Conservation (phyloP, 495 filamentous ascomycete genomes). For the Aspergillus haitiensis region DNA sequence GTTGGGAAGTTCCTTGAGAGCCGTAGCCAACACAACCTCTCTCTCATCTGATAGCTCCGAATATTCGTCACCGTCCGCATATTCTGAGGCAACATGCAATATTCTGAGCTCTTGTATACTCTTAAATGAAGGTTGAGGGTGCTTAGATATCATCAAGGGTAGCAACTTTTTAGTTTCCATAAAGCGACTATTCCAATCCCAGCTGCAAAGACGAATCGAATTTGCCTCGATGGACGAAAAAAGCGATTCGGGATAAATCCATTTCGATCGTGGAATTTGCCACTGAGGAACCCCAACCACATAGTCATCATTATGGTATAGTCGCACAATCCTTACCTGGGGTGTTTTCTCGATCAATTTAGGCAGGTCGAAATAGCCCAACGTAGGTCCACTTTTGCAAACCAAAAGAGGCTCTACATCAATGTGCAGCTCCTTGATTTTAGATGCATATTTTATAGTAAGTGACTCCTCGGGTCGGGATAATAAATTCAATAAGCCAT, state of each 20-base stretch:
- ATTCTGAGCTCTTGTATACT: conserved; percentile 59
- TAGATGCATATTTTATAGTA: conserved; percentile 59
- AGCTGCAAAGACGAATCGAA: conserved; percentile 57
- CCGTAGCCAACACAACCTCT: conserved; percentile 53
- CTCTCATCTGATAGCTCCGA: conserved; percentile 25
- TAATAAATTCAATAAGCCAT: conserved; percentile 52
- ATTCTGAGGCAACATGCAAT: conserved; percentile 60
- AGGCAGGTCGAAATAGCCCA: conserved; percentile 49
- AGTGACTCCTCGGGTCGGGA: conserved; percentile 39
- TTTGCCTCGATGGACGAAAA: conserved; percentile 54
- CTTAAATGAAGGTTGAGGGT: conserved; percentile 60
- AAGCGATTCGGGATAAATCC: conserved; percentile 60
- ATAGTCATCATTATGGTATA: conserved; percentile 45
- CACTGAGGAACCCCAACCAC: conserved; percentile 31
- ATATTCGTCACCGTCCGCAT: conserved; percentile 18
- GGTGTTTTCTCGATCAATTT: conserved; percentile 45
- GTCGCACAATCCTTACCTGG: conserved; percentile 40
- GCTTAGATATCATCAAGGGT: conserved; percentile 51
- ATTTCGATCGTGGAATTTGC: conserved; percentile 46
- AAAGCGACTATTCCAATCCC: conserved; percentile 77
- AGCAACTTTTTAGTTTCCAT: conserved; percentile 51
- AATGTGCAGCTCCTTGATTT: conserved; percentile 67
- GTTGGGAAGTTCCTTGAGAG: conserved; percentile 59
- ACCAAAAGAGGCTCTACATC: conserved; percentile 54
- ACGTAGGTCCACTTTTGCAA: conserved; percentile 44